Evolutionary conservation across 306 rosid genomes (phyloP), one percentile per base, ranked within the genome.

Genomic region (Dalbergia cultrata): DNA sequence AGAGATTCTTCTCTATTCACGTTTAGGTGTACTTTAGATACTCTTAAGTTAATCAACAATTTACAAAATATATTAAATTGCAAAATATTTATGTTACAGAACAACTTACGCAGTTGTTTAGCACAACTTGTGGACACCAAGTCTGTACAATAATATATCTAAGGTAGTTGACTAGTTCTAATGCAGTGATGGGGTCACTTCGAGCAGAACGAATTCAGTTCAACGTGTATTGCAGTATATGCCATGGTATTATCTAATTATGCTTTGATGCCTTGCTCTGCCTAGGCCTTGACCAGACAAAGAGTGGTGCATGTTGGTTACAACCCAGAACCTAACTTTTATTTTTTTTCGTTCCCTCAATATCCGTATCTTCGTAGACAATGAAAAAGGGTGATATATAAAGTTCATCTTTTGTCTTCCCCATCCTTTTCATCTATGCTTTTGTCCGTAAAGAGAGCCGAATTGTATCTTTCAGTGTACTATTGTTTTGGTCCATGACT

Each of bases 361-460:
- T 37, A 65, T 67, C 80, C 80, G 33, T 44, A 44, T 81, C 62
- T 0, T 37, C 0, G 65, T 45, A 26, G 50, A 54, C 53, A 74
- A 31, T 9, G 31, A 67, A 59, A 59, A 66, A 41, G 31, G 74
- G 67, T 14, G 85, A 13, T 62, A 62, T 82, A 82, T 70, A 82
- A 82, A 77, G 86, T 45, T 63, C 39, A 54, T 33, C 41, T 56
- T 83, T 83, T 62, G 86, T 70, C 75, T 18, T 45, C 64, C 57
- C 49, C 56, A 41, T 54, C 34, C 47, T 77, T 82, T 62, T 41
- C 7, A 33, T 19, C 63, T 62, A 2, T 26, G 31, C 31, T 77
- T 82, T 82, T 77, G 63, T 76, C 58, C 54, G 45, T 39, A 77
- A 82, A 82, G 79, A 57, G 67, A 45, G 26, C 5, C 34, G 37